phyloP scores from a whole-genome alignment of 2,329 filamentous ascomycete species.

The Cordyceps farinosa region DNA sequence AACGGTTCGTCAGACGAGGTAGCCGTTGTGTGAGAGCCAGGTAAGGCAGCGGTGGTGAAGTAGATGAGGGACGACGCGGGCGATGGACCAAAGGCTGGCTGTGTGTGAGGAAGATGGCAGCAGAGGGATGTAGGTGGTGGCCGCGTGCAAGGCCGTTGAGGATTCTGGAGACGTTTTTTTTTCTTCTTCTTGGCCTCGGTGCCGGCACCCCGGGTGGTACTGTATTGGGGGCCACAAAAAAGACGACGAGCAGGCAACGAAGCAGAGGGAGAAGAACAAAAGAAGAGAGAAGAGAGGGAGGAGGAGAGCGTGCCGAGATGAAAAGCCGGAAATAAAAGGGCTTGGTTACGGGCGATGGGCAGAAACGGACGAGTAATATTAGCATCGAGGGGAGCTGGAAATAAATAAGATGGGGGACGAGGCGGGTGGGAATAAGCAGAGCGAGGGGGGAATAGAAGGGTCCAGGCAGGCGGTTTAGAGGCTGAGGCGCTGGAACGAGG shows the following conservation, averaged over 20 bases:
- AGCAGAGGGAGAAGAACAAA: neutral
- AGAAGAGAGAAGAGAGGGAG: neutral
- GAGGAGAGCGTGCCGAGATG: slow-evolving; percentile 4
- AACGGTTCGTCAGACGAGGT: neutral
- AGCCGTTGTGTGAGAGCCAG: neutral
- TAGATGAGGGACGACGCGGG: neutral
- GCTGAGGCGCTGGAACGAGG: slow-evolving; percentile 2
- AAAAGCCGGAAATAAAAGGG: slow-evolving; percentile 14
- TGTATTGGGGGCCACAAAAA: slow-evolving; percentile 3
- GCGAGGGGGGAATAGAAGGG: neutral
- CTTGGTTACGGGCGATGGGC: slow-evolving; percentile 10
- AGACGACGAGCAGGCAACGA: neutral
- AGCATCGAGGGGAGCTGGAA: slow-evolving; percentile 17
- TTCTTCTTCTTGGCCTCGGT: neutral
- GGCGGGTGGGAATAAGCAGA: slow-evolving; percentile 18
- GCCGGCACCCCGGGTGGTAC: slow-evolving; percentile 4
- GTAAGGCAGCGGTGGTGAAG: neutral
- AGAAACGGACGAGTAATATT: slow-evolving; percentile 13
- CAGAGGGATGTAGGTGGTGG: neutral
- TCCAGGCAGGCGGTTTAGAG: neutral
- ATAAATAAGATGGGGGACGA: slow-evolving; percentile 17
- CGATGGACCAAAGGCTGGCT: neutral
- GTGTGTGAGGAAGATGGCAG: neutral
- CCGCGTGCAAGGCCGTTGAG: slow-evolving; percentile 11
- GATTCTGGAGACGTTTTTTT: slow-evolving; percentile 6